Evolutionary conservation across 495 filamentous ascomycete species (phyloP).

Genomic region (Aspergillus taichungensis): DNA sequence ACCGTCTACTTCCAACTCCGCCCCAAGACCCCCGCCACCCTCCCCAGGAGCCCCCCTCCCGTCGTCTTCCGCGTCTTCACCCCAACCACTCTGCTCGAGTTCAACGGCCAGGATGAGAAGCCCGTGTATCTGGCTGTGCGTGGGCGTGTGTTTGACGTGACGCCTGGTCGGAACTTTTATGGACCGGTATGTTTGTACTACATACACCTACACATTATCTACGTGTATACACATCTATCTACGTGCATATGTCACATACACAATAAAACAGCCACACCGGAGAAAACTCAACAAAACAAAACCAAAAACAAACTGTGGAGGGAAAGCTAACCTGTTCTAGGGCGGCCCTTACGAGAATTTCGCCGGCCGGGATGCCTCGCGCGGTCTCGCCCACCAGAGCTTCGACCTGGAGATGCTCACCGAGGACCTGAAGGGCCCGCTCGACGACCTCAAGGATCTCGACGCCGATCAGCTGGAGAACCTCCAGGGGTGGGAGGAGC

Average conservation of each 20-base stretch:
- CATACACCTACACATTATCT: too few relatives aligned
- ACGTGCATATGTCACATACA: too few relatives aligned
- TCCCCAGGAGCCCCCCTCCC: conserved; percentile 62
- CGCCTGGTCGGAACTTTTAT: conserved; percentile 80
- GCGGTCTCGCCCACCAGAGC: conserved; percentile 83
- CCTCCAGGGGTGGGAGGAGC: conserved; percentile 81
- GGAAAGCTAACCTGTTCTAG: conserved; percentile 12
- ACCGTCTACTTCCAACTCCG: conserved; percentile 61
- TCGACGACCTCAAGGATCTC: conserved; percentile 74
- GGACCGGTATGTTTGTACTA: conserved; percentile 49
- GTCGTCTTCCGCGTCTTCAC: conserved; percentile 89
- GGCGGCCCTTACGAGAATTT: conserved; percentile 92
- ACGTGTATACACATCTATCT: too few relatives aligned
- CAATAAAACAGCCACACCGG: neutral
- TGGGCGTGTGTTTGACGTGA: conserved; percentile 81
- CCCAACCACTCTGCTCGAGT: conserved; percentile 74
- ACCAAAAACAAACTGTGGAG: neutral
- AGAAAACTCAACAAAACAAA: neutral
- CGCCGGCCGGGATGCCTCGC: conserved; percentile 85
- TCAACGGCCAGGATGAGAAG: conserved; percentile 65
- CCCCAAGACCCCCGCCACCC: conserved; percentile 46
- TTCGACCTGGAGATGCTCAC: conserved; percentile 97
- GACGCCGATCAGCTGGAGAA: conserved; percentile 71
- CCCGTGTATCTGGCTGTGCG: conserved; percentile 82
- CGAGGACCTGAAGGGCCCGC: conserved; percentile 74